Percentiles rank a stretch among this genome's conserved stretches.
These are phyloP conservation scores for Copromyces sp. DNA, from an alignment of 495 filamentous ascomycete species.

Conservation along the genomic window DNA sequence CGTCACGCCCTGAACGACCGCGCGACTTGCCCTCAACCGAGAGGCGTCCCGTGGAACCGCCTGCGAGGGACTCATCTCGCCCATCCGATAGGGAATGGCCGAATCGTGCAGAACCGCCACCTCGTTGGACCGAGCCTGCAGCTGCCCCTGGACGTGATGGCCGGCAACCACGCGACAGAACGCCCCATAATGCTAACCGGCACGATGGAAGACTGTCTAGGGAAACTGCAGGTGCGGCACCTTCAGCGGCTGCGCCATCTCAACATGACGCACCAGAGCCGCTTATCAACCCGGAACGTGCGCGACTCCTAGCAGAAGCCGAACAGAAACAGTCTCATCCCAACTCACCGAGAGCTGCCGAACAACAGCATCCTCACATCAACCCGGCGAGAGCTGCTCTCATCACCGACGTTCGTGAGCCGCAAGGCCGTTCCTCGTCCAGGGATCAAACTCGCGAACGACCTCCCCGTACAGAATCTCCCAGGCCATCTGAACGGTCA, in stretches of 20 bases:
- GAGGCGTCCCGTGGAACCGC: slow-evolving; percentile 15
- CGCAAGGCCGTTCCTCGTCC: slow-evolving; percentile 21
- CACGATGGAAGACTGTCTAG: slow-evolving; percentile 24
- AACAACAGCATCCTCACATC: slow-evolving; percentile 25
- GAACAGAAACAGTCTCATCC: slow-evolving; percentile 31
- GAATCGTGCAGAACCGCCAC: slow-evolving; percentile 21
- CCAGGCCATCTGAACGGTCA: slow-evolving; percentile 35
- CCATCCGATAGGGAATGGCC: slow-evolving; percentile 24
- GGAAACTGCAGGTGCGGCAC: slow-evolving; percentile 18
- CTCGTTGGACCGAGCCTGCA: slow-evolving; percentile 21
- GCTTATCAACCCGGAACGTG: slow-evolving; percentile 35
- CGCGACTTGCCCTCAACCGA: slow-evolving; percentile 18
- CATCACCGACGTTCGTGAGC: slow-evolving; percentile 30
- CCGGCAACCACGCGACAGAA: slow-evolving; percentile 27
- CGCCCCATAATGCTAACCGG: slow-evolving; percentile 16
- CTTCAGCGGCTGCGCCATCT: slow-evolving; percentile 21
- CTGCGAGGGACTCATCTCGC: slow-evolving; percentile 20
- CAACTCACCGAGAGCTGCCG: slow-evolving; percentile 46
- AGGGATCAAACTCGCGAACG: slow-evolving; percentile 35
- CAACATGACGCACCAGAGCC: slow-evolving; percentile 30
- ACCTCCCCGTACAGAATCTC: slow-evolving; percentile 39
- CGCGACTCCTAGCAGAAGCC: slow-evolving; percentile 26
- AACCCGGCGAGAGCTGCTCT: slow-evolving; percentile 51
- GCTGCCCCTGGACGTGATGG: slow-evolving; percentile 24
- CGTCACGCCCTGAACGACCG: slow-evolving; percentile 18